A percentile compares a stretch with the other conserved stretches of the same genome.
Conservation (phyloP, 345 rosid species). For the Brassica juncea region DNA sequence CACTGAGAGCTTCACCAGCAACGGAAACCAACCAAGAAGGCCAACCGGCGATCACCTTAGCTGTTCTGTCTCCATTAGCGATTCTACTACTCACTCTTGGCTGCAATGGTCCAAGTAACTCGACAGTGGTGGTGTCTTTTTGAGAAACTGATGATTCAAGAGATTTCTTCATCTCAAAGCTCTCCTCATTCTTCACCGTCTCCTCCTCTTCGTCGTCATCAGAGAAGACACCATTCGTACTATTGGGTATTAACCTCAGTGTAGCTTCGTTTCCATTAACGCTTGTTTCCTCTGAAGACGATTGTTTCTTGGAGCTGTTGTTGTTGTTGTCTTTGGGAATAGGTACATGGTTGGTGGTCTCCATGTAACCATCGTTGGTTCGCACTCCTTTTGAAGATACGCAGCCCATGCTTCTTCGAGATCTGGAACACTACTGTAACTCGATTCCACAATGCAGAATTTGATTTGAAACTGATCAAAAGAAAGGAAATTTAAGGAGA, state of each 20-base stretch:
- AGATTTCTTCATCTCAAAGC: constrained; percentile 33
- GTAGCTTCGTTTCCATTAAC: constrained; percentile 51
- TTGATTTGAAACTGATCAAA: neutral
- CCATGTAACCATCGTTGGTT: constrained; percentile 46
- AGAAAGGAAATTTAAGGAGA: neutral
- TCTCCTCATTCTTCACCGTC: constrained; percentile 5
- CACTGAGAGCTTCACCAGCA: constrained; percentile 92
- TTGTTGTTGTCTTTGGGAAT: constrained; percentile 32
- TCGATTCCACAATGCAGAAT: constrained; percentile 7
- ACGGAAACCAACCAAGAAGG: constrained; percentile 92
- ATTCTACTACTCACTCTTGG: constrained; percentile 52
- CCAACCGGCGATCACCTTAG: constrained; percentile 87
- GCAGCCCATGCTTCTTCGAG: constrained; percentile 70
- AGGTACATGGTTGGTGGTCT: constrained; percentile 40
- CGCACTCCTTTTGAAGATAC: constrained; percentile 81
- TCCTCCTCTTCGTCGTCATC: constrained; percentile 47
- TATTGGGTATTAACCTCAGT: constrained; percentile 46
- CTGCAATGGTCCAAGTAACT: constrained; percentile 37
- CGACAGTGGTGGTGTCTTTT: constrained; percentile 28
- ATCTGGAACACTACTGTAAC: neutral
- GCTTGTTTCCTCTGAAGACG: constrained; percentile 41
- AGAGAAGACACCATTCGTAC: constrained; percentile 35
- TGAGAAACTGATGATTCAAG: constrained; percentile 31
- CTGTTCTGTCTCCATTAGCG: constrained; percentile 61
- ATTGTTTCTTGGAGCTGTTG: constrained; percentile 35